A percentile compares a stretch with the other conserved stretches of the same genome.
Conservation (phyloP, 2,329 filamentous ascomycete species). For the Harringtonia lauricola region DNA sequence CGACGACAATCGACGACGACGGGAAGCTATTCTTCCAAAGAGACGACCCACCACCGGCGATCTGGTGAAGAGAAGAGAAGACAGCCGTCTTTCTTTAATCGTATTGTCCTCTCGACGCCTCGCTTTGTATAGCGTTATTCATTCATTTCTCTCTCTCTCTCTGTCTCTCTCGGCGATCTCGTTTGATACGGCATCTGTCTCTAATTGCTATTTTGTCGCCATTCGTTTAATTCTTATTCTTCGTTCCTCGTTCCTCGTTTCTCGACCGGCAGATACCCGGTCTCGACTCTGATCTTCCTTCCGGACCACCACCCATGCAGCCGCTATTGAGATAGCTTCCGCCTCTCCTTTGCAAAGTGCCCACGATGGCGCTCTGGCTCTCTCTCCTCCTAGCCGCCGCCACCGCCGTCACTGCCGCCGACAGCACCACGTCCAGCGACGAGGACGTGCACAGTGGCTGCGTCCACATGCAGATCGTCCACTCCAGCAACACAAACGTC, state of each 20-base stretch:
- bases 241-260: neutral
- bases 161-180: slow-evolving; percentile 4
- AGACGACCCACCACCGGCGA: too few species aligned
- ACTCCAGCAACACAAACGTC: slow-evolving; percentile 28
- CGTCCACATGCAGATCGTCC: slow-evolving; percentile 29
- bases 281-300: neutral
- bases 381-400: neutral
- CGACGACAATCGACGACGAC: too few species aligned
- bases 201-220: neutral
- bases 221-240: neutral
- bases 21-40: too few species aligned
- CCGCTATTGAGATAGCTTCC: neutral
- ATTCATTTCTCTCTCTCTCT: neutral
- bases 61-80: too few species aligned
- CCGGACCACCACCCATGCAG: neutral
- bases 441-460: slow-evolving; percentile 17
- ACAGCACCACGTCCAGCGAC: too few species aligned
- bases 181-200: slow-evolving; percentile 4
- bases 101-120: too few species aligned
- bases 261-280: too few species aligned
- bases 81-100: too few species aligned
- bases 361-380: neutral
- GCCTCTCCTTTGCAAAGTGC: too few species aligned
- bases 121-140: too few species aligned
- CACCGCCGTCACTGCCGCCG: neutral